These are phyloP conservation scores for Pseudogymnoascus sp. DNA, from an alignment of 2,329 filamentous ascomycete genomes.

Conservation along the genomic window DNA sequence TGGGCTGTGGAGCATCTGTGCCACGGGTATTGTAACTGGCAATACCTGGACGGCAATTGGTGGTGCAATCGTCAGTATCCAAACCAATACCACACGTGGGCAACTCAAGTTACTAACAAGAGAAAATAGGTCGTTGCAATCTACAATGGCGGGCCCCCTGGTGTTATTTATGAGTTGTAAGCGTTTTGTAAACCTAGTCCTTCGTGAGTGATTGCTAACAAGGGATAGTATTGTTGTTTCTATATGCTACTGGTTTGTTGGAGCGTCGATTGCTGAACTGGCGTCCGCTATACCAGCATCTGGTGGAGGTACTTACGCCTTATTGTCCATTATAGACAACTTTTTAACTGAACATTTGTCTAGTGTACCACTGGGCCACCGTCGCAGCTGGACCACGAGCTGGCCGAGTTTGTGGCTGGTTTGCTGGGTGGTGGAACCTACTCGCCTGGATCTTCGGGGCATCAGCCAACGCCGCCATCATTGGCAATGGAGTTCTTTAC, in stretches of 20 bases:
- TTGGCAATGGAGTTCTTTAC: conserved; percentile 39
- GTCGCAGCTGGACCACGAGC: conserved; percentile 40
- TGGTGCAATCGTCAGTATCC: conserved; percentile 36
- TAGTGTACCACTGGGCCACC: conserved; percentile 47
- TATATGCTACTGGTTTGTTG: conserved; percentile 45
- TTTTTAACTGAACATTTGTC: conserved; percentile 1
- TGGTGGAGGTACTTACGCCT: conserved; percentile 25
- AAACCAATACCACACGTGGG: neutral
- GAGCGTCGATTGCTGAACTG: conserved; percentile 44
- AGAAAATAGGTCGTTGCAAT: conserved; percentile 35
- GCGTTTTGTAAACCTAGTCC: conserved; percentile 24
- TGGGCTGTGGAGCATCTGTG: conserved; percentile 39
- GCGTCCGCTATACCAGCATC: conserved; percentile 38
- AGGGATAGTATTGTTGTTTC: conserved; percentile 37
- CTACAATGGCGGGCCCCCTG: conserved; percentile 55
- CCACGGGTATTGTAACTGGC: conserved; percentile 39
- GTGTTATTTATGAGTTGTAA: conserved; percentile 54
- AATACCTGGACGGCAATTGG: conserved; percentile 40
- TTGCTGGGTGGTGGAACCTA: conserved; percentile 47
- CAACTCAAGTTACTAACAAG: neutral
- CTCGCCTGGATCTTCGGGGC: conserved; percentile 44
- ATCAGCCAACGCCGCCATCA: conserved; percentile 29
- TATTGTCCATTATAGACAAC: neutral
- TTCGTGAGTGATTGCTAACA: conserved; percentile 41
- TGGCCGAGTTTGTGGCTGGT: conserved; percentile 41